phyloP scores from a whole-genome alignment of 331 rosid genomes.

The Prunus yedoensis region DNA sequence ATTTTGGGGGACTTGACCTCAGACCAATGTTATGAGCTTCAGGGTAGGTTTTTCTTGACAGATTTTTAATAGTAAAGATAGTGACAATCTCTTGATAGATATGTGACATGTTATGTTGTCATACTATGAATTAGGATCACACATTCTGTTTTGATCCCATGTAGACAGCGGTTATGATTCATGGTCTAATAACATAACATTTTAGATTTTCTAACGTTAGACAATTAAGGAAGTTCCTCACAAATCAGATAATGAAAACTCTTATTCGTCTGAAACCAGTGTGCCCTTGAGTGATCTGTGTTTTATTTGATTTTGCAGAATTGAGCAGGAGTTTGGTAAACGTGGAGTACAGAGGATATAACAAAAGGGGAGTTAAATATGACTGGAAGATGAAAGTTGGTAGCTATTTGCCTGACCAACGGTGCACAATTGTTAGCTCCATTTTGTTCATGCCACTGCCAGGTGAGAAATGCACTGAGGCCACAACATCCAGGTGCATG shows the following conservation, averaged over 20 bases:
- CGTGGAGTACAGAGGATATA: slow-evolving; percentile 34
- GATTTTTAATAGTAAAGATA: background rate
- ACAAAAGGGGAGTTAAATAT: slow-evolving; percentile 50
- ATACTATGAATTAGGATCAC: background rate
- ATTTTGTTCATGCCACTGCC: slow-evolving; percentile 54
- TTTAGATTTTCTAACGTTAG: no score
- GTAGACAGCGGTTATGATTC: background rate
- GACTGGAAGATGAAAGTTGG: slow-evolving; percentile 66
- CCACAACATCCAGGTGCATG: slow-evolving; percentile 66
- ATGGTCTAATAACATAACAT: background rate
- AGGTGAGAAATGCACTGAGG: slow-evolving; percentile 44
- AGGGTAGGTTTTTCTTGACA: slow-evolving; percentile 39
- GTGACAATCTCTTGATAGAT: background rate
- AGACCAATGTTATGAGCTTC: slow-evolving; percentile 56
- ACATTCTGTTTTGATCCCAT: background rate
- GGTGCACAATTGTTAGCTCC: slow-evolving; percentile 59
- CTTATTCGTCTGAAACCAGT: no score
- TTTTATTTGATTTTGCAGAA: slow-evolving; percentile 39
- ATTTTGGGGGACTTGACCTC: slow-evolving; percentile 58
- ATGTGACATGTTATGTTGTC: background rate
- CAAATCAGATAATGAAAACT: no score
- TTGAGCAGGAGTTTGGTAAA: slow-evolving; percentile 47
- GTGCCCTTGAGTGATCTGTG: no score
- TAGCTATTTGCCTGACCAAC: slow-evolving; percentile 48
- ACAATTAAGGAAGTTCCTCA: no score